These are phyloP conservation scores for Entomortierella beljakovae DNA, from an alignment of 192 early-diverging fungal species.

Conservation along the genomic window DNA sequence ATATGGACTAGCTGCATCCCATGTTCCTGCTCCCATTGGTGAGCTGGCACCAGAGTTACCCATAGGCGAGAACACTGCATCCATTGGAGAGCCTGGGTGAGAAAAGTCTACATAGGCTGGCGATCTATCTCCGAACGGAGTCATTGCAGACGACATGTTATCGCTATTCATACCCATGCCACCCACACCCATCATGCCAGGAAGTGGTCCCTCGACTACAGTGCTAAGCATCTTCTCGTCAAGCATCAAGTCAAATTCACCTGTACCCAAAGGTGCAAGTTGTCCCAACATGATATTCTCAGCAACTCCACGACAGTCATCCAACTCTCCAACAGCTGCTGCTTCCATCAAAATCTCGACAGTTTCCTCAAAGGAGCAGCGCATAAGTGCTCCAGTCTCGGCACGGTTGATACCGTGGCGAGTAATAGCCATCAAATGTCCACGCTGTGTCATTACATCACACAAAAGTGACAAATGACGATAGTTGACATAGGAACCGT, in stretches of 20 bases:
- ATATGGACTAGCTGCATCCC: slow-evolving; percentile 49
- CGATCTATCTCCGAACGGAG: slow-evolving; percentile 82
- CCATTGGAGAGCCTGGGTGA: slow-evolving; percentile 76
- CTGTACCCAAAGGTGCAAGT: slow-evolving; percentile 95
- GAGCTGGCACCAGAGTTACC: slow-evolving; percentile 80
- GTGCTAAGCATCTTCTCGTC: slow-evolving; percentile 92
- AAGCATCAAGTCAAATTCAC: slow-evolving; percentile 92
- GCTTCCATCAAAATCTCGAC: slow-evolving; percentile 98
- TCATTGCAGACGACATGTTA: slow-evolving; percentile 77
- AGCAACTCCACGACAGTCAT: slow-evolving; percentile 96
- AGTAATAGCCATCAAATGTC: slow-evolving; percentile 95
- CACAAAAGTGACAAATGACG: slow-evolving; percentile 95
- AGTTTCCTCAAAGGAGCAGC: slow-evolving; percentile 98
- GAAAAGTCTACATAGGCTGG: slow-evolving; percentile 70
- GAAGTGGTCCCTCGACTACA: slow-evolving; percentile 68
- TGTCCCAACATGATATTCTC: slow-evolving; percentile 99
- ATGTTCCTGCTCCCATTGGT: slow-evolving; percentile 56
- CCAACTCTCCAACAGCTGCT: slow-evolving; percentile 89
- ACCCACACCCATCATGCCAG: slow-evolving; percentile 59
- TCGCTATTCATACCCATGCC: slow-evolving; percentile 69
- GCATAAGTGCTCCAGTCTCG: slow-evolving; percentile 93
- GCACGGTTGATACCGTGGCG: slow-evolving; percentile 98
- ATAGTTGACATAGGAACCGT: slow-evolving; percentile 98
- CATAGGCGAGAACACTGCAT: slow-evolving; percentile 88
- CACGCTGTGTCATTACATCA: slow-evolving; percentile 96